phyloP scores from a whole-genome alignment of 345 rosid genomes.

The Gossypium anomalum region DNA sequence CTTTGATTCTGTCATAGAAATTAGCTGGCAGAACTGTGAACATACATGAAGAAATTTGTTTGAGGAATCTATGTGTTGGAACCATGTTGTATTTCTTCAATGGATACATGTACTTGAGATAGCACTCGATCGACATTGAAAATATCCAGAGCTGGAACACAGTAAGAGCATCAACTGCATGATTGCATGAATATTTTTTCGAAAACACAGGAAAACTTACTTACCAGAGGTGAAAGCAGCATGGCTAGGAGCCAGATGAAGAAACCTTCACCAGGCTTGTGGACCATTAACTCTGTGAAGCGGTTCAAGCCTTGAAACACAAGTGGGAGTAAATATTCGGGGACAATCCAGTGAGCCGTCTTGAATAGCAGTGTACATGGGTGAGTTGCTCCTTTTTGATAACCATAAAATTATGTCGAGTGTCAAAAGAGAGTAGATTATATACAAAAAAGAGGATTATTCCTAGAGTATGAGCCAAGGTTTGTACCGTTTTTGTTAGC shows the following conservation, averaged over 20 bases:
- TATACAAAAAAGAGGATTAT: not conserved
- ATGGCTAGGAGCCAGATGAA: slow-evolving; percentile 23
- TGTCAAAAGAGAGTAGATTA: not conserved
- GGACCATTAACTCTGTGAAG: slow-evolving; percentile 29
- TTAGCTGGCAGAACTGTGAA: slow-evolving; percentile 20
- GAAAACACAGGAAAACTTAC: slow-evolving; percentile 10
- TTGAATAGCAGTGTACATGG: slow-evolving; percentile 37
- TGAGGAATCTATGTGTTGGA: slow-evolving; percentile 18
- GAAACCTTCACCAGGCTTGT: slow-evolving; percentile 40
- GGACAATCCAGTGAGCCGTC: slow-evolving; percentile 31
- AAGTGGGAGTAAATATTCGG: not conserved
- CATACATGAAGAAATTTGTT: slow-evolving; percentile 17
- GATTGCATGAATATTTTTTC: not conserved
- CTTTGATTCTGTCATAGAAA: slow-evolving; percentile 30
- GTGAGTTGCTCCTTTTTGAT: slow-evolving; percentile 20
- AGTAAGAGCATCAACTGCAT: not conserved
- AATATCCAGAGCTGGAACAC: slow-evolving; percentile 22
- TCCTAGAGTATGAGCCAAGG: slow-evolving; percentile 2
- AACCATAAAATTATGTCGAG: not conserved
- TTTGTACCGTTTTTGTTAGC: slow-evolving; percentile 30
- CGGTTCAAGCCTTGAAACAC: slow-evolving; percentile 24
- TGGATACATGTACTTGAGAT: slow-evolving; percentile 22
- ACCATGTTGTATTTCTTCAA: slow-evolving; percentile 26
- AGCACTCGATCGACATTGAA: slow-evolving; percentile 23
- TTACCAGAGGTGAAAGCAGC: slow-evolving; percentile 37